Percentiles rank a stretch among this genome's conserved stretches.
These are phyloP conservation scores for Chrysosporium keratinophilum DNA, from an alignment of 2,329 filamentous ascomycete genomes.

Conservation along the genomic window DNA sequence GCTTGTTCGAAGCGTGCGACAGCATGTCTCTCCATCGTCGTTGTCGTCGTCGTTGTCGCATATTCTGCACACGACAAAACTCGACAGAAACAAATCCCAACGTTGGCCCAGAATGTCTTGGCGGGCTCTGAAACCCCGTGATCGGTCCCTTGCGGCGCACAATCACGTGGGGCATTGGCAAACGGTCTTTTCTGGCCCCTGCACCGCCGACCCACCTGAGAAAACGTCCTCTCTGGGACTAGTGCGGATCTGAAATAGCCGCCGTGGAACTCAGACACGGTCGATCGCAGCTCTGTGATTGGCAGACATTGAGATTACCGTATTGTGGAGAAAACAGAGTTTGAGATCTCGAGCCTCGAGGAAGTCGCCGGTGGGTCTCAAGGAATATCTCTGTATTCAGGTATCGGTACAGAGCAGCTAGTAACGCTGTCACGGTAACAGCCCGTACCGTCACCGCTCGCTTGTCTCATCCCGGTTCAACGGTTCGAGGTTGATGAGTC, in stretches of 20 bases:
- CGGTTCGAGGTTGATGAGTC: background rate
- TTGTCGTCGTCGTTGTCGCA: no score
- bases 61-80: no score
- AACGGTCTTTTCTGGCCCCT: conserved; percentile 2
- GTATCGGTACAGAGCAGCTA: no score
- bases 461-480: background rate
- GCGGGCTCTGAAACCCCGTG: background rate
- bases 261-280: background rate
- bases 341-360: background rate
- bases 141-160: background rate
- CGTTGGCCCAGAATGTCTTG: background rate
- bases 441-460: background rate
- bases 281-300: conserved; percentile 2
- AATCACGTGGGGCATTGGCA: background rate
- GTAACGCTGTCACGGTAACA: background rate
- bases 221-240: background rate
- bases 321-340: background rate
- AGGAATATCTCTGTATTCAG: no score
- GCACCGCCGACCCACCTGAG: background rate
- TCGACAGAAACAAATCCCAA: background rate
- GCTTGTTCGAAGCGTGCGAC: no score
- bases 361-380: no score
- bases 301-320: background rate
- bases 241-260: conserved; percentile 7
- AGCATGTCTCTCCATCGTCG: no score